Conservation (phyloP, 352 stramenopile species). For the Pythium phragmitis region DNA sequence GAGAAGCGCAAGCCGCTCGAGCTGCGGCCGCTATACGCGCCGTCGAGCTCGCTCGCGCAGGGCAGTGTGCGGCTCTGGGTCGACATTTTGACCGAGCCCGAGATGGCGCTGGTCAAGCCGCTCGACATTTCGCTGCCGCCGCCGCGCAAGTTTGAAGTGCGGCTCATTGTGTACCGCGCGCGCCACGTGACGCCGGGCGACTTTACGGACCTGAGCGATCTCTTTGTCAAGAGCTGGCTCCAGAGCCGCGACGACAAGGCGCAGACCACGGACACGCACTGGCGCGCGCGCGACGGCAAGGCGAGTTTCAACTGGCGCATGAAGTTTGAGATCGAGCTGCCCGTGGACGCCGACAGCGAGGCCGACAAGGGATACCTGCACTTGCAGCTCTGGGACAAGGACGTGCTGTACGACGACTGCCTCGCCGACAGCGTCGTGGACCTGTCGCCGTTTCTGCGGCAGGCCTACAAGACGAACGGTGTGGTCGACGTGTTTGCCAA, state of each 20-base stretch:
- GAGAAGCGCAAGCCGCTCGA: conserved; percentile 65
- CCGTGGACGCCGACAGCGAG: conserved; percentile 65
- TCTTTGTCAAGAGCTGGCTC: conserved; percentile 91
- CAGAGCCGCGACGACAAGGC: conserved; percentile 70
- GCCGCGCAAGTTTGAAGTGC: conserved; percentile 82
- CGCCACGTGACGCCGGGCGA: conserved; percentile 85
- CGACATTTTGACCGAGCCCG: conserved; percentile 79
- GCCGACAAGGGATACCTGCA: conserved; percentile 68
- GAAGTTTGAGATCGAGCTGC: conserved; percentile 89
- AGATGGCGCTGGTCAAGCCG: conserved; percentile 68
- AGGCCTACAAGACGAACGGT: conserved; percentile 66
- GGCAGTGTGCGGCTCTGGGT: conserved; percentile 83
- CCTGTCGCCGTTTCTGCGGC: conserved; percentile 58
- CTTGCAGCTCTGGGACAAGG: conserved; percentile 81
- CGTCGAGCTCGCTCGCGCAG: conserved; percentile 69
- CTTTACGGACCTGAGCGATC: conserved; percentile 86
- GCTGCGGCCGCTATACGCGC: conserved; percentile 60
- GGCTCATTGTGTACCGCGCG: conserved; percentile 91
- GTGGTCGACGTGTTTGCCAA: conserved; percentile 77
- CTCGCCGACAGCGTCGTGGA: conserved; percentile 74
- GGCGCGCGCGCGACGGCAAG: conserved; percentile 84
- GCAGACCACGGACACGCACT: conserved; percentile 90
- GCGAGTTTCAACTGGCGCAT: conserved; percentile 92
- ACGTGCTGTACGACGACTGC: conserved; percentile 76
- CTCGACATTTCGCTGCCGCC: conserved; percentile 84